Conservation (phyloP, 345 rosid genomes). For the Brassica napus region Da-Ae NC_063441.1:758001-758500, state of each 20-base stretch:
- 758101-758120: slow-evolving; percentile 44
- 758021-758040: slow-evolving; percentile 84
- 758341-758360: slow-evolving; percentile 57
- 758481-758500: slow-evolving; percentile 25
- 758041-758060: slow-evolving; percentile 76
- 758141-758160: slow-evolving; percentile 57
- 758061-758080: slow-evolving; percentile 61
- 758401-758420: slow-evolving; percentile 38
- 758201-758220: slow-evolving; percentile 55
- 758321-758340: slow-evolving; percentile 50
- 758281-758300: slow-evolving; percentile 50
- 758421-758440: slow-evolving; percentile 37
- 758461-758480: slow-evolving; percentile 22
- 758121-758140: slow-evolving; percentile 50
- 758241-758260: slow-evolving; percentile 69
- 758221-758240: slow-evolving; percentile 47
- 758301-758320: slow-evolving; percentile 60
- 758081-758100: slow-evolving; percentile 47
- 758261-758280: slow-evolving; percentile 70
- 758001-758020: slow-evolving; percentile 65
- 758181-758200: slow-evolving; percentile 48
- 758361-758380: slow-evolving; percentile 66
- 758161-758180: slow-evolving; percentile 51
- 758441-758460: slow-evolving; percentile 37
- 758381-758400: slow-evolving; percentile 32